phyloP scores from a whole-genome alignment of 345 rosid species.

The Sonneratia caseolaris region DNA sequence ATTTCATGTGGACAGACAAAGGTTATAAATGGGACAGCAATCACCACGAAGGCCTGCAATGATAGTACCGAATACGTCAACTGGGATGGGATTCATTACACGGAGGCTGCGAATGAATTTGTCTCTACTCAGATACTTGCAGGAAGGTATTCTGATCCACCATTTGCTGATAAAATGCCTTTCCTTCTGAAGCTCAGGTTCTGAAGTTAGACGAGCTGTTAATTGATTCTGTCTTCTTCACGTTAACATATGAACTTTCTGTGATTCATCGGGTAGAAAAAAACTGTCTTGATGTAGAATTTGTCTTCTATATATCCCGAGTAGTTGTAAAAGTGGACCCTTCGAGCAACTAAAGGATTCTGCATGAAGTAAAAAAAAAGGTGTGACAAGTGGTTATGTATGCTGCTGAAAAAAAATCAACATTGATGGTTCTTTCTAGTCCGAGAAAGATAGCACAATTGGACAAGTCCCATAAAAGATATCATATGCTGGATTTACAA shows the following conservation, averaged over 20 bases:
- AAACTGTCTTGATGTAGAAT: neutral
- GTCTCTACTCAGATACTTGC: slow-evolving; percentile 69
- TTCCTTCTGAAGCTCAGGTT: slow-evolving; percentile 63
- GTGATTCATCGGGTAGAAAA: neutral
- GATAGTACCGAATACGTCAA: slow-evolving; percentile 76
- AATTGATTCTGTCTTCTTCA: neutral
- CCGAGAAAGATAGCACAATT: neutral
- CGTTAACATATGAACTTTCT: neutral
- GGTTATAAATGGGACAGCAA: slow-evolving; percentile 50
- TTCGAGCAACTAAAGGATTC: neutral
- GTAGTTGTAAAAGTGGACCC: neutral
- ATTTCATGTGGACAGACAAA: slow-evolving; percentile 75
- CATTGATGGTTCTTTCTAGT: neutral
- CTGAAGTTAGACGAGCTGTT: slow-evolving; percentile 20
- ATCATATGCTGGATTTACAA: neutral
- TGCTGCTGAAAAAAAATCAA: neutral
- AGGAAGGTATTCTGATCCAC: slow-evolving; percentile 80
- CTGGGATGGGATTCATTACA: slow-evolving; percentile 95
- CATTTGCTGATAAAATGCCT: slow-evolving; percentile 77
- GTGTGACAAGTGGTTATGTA: neutral
- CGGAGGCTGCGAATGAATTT: slow-evolving; percentile 76
- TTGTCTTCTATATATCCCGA: neutral
- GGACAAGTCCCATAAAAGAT: neutral
- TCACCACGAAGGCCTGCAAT: slow-evolving; percentile 58
- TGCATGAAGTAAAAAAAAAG: neutral